These are phyloP conservation scores for Amylostereum chailletii DNA, from an alignment of 1,284 basidiomycete genomes.

Conservation along the genomic window DNA sequence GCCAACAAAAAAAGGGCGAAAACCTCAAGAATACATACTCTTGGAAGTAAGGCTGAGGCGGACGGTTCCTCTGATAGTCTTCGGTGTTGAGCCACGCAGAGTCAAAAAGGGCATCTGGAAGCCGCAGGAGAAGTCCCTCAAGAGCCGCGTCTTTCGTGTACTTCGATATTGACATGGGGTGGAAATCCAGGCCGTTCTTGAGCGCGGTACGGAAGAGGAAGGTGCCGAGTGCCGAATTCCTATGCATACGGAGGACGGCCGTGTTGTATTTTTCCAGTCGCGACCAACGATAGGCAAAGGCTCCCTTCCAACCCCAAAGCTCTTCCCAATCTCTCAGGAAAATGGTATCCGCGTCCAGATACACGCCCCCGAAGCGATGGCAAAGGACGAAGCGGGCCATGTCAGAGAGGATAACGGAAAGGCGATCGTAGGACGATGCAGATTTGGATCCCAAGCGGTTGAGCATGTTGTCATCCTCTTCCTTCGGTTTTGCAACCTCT, in stretches of 20 bases:
- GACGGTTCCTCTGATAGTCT: constrained; percentile 55
- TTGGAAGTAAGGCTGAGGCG: constrained; percentile 58
- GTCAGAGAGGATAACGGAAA: constrained; percentile 61
- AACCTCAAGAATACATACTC: constrained; percentile 30
- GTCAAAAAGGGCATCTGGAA: constrained; percentile 66
- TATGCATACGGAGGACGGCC: constrained; percentile 58
- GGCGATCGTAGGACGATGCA: constrained; percentile 48
- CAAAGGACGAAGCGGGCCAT: constrained; percentile 64
- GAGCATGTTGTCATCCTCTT: constrained; percentile 33
- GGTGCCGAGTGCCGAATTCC: constrained; percentile 50
- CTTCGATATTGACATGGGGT: constrained; percentile 55
- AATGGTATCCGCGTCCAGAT: constrained; percentile 67
- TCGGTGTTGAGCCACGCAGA: constrained; percentile 64
- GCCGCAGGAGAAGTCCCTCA: constrained; percentile 48
- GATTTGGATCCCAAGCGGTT: constrained; percentile 49
- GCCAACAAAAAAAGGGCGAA: background rate
- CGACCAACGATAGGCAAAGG: constrained; percentile 65
- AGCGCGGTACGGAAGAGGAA: constrained; percentile 63
- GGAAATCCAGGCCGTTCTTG: constrained; percentile 62
- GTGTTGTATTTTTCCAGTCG: constrained; percentile 63
- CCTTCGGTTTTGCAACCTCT: constrained; percentile 15
- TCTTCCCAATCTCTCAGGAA: constrained; percentile 69
- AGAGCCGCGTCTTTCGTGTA: constrained; percentile 57
- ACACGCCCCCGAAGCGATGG: constrained; percentile 62
- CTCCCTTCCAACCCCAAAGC: constrained; percentile 60